These are phyloP conservation scores for Nicotiana noctiflora DNA, from an alignment of 257 asterid species.

Conservation along the genomic window DNA sequence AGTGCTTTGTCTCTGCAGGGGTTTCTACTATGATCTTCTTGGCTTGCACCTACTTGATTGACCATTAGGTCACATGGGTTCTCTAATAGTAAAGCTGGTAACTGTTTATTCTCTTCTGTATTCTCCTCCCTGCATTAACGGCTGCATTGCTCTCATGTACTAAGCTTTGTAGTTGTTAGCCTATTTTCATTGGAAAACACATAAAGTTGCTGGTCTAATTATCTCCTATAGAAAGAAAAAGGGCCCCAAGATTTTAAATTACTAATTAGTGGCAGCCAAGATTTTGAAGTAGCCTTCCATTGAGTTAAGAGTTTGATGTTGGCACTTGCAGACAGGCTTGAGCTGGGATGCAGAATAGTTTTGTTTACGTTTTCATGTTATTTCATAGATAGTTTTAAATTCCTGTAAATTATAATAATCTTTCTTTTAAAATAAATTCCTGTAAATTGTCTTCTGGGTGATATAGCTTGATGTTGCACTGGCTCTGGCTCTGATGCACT, in stretches of 20 bases:
- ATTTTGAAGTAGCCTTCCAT: background rate
- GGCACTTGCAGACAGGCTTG: background rate
- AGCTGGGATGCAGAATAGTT: background rate
- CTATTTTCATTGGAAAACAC: background rate
- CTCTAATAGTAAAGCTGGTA: background rate
- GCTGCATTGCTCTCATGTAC: background rate
- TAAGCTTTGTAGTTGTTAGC: background rate
- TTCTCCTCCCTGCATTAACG: background rate
- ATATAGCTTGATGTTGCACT: too few relatives aligned
- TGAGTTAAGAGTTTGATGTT: background rate
- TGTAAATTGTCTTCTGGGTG: background rate
- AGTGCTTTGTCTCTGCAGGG: background rate
- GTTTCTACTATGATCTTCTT: background rate
- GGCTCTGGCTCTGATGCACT: too few relatives aligned
- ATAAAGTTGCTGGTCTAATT: background rate
- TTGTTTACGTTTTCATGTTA: background rate
- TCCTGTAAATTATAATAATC: background rate
- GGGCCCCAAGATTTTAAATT: background rate
- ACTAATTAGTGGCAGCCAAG: background rate
- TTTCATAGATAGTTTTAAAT: background rate
- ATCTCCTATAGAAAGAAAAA: background rate
- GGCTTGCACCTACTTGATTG: background rate
- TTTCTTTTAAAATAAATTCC: background rate
- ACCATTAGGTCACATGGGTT: background rate
- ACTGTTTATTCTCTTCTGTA: background rate